These are phyloP conservation scores for Rhodotorula sphaerocarpa DNA, from an alignment of 768 basidiomycete species.

Conservation along the genomic window DNA sequence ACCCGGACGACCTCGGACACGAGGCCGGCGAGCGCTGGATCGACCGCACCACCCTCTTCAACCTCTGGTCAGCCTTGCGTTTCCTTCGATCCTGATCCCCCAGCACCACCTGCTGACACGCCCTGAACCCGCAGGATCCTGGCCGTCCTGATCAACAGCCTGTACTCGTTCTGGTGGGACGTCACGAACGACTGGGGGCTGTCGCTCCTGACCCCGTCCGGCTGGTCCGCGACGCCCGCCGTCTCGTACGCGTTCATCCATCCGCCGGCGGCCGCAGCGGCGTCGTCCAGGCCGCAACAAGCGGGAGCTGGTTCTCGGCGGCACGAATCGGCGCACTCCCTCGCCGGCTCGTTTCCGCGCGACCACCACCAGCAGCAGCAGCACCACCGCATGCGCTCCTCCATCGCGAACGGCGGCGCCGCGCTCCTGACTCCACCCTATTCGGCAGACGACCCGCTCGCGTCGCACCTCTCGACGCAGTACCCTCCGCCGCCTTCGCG, in stretches of 20 bases:
- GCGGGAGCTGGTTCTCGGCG: no score
- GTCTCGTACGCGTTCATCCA: constrained; percentile 22
- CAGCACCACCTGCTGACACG: background rate
- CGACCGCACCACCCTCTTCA: constrained; percentile 27
- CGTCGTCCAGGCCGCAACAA: background rate
- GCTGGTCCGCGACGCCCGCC: constrained; percentile 38
- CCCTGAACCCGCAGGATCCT: constrained; percentile 56
- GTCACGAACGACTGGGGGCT: constrained; percentile 97
- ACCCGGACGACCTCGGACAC: constrained; percentile 3
- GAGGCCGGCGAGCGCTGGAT: constrained; percentile 29
- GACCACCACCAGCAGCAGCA: background rate
- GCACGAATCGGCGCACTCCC: no score
- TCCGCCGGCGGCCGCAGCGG: background rate
- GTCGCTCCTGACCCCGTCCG: constrained; percentile 53
- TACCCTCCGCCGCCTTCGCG: constrained; percentile 19
- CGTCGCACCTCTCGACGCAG: background rate
- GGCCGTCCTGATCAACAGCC: constrained; percentile 73
- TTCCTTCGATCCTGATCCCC: background rate
- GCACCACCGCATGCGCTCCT: constrained; percentile 5
- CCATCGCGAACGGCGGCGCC: background rate
- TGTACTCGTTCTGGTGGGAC: constrained; percentile 99
- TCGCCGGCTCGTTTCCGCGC: background rate
- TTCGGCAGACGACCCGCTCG: background rate
- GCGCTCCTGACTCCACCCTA: background rate
- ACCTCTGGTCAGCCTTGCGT: constrained; percentile 28